Evolutionary conservation across 306 rosid genomes (phyloP).

Genomic region (cucumber (Cucumis sativus)): DNA sequence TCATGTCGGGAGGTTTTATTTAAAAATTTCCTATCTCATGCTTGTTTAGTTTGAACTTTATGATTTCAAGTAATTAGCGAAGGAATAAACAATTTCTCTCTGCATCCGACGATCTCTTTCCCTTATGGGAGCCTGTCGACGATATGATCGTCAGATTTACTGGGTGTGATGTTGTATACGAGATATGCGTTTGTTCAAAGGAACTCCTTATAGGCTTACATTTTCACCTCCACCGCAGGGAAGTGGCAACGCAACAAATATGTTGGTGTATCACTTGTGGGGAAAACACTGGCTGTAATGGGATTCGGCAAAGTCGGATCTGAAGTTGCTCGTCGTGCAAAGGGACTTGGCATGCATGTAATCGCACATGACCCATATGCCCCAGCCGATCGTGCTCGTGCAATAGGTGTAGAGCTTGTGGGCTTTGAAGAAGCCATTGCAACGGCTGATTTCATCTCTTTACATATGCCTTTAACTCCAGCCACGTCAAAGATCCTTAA

Average conservation of each 20-base stretch:
- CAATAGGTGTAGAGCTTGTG: conserved; percentile 92
- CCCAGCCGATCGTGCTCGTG: conserved; percentile 93
- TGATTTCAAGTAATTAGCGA: neutral
- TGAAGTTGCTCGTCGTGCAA: conserved; percentile 96
- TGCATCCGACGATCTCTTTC: neutral
- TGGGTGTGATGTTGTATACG: neutral
- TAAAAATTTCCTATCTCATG: neutral
- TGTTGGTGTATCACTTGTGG: conserved; percentile 94
- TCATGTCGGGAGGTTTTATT: neutral
- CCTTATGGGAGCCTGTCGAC: neutral
- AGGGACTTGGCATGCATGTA: conserved; percentile 97
- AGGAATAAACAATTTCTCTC: neutral
- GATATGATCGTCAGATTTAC: neutral
- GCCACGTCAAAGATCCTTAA: conserved; percentile 75
- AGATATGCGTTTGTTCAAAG: neutral
- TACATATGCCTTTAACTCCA: conserved; percentile 96
- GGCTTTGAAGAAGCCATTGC: conserved; percentile 81
- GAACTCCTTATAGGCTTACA: neutral
- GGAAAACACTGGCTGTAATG: conserved; percentile 87
- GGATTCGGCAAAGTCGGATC: conserved; percentile 99
- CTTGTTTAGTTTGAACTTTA: neutral
- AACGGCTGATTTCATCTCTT: conserved; percentile 83
- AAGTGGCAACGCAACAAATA: conserved; percentile 88
- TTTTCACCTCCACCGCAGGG: conserved; percentile 30
- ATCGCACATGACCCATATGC: conserved; percentile 96